These are phyloP conservation scores for Phlegmacium glaucopus DNA, from an alignment of 768 basidiomycete genomes.

Conservation along the genomic window DNA sequence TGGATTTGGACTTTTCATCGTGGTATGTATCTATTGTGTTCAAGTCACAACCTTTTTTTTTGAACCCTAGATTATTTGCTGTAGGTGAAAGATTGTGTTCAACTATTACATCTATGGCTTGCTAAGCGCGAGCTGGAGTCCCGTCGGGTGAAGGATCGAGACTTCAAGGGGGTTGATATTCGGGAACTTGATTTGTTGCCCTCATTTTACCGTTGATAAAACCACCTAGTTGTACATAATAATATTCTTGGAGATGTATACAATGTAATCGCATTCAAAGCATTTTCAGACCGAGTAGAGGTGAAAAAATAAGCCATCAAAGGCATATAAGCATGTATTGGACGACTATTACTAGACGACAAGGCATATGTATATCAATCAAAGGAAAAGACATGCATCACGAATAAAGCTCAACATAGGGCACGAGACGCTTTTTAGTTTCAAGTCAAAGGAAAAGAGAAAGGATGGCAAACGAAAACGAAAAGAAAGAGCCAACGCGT, in stretches of 20 bases:
- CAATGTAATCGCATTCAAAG: too few species aligned
- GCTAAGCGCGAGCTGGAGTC: constrained; percentile 70
- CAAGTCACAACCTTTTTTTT: background rate
- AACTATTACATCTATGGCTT: constrained; percentile 66
- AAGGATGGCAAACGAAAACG: background rate
- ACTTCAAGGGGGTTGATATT: constrained; percentile 73
- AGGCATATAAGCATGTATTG: constrained; percentile 22
- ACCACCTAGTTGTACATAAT: background rate
- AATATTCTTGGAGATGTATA: background rate
- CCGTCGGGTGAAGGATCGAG: constrained; percentile 61
- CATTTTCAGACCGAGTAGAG: too few species aligned
- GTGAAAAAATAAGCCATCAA: constrained; percentile 13
- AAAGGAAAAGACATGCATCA: constrained; percentile 2
- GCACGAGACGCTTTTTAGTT: background rate
- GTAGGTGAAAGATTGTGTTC: constrained; percentile 70
- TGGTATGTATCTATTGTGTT: constrained; percentile 39
- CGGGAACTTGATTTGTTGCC: constrained; percentile 62
- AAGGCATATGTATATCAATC: constrained; percentile 11
- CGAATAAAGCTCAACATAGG: background rate
- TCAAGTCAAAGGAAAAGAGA: background rate
- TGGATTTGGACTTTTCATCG: constrained; percentile 64
- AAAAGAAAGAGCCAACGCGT: background rate
- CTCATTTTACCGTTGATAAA: constrained; percentile 2
- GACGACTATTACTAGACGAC: constrained; percentile 1
- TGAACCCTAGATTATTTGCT: background rate